Percentiles rank a stretch among this genome's conserved stretches.
phyloP scores from a whole-genome alignment of 352 stramenopile genomes.

The Pythium dissotocum region DNA sequence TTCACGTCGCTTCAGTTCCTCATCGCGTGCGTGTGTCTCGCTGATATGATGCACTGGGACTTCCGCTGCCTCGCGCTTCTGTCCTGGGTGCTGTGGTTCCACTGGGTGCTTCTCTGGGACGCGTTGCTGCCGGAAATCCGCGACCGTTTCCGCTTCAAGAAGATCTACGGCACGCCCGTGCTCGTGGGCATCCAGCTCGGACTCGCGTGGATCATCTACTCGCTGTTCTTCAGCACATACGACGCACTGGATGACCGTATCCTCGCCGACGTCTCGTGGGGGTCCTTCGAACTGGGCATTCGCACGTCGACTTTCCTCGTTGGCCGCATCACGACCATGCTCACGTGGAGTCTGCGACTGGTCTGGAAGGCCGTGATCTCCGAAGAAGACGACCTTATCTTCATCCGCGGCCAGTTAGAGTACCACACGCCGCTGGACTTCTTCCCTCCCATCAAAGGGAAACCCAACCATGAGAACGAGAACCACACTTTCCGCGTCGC shows the following conservation, averaged over 20 bases:
- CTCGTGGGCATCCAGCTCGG: slow-evolving; percentile 21
- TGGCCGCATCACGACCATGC: slow-evolving; percentile 12
- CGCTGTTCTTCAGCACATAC: slow-evolving; percentile 28
- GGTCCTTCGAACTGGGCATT: slow-evolving; percentile 13
- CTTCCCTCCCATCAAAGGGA: slow-evolving; percentile 2
- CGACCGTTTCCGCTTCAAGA: slow-evolving; percentile 24
- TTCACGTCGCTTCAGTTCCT: slow-evolving; percentile 26
- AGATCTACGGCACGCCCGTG: slow-evolving; percentile 24
- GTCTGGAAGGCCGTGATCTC: slow-evolving; percentile 12
- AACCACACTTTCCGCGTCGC: not conserved
- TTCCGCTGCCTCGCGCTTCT: slow-evolving; percentile 18
- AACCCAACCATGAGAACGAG: not conserved
- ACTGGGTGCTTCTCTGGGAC: slow-evolving; percentile 29
- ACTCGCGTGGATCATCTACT: slow-evolving; percentile 26
- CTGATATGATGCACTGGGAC: slow-evolving; percentile 30
- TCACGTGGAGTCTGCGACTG: slow-evolving; percentile 24
- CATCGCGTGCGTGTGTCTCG: slow-evolving; percentile 17
- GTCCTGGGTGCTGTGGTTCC: slow-evolving; percentile 26
- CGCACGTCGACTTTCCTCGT: slow-evolving; percentile 24
- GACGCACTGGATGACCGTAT: slow-evolving; percentile 23
- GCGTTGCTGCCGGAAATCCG: slow-evolving; percentile 16
- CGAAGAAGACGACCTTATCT: slow-evolving; percentile 22
- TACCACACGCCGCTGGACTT: slow-evolving; percentile 24
- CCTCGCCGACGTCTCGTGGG: slow-evolving; percentile 8
- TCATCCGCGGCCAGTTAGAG: slow-evolving; percentile 22